Evolutionary conservation across 176 grass and related monocot genomes (phyloP).

Genomic region (Phyllostachys edulis): DNA sequence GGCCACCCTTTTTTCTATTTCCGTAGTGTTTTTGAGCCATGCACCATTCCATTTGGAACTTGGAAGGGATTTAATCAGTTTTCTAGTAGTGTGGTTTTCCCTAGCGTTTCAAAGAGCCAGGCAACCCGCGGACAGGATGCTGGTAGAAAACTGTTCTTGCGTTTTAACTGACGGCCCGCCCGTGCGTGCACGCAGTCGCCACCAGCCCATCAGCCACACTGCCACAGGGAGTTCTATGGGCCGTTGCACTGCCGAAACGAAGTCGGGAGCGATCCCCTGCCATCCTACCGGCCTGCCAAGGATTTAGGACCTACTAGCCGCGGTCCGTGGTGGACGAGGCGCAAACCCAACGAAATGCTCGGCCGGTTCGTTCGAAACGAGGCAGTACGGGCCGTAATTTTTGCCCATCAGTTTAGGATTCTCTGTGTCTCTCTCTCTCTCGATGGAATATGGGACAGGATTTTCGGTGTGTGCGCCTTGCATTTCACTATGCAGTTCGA

Average conservation of each 20-base stretch:
- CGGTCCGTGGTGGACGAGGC: not conserved
- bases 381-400: too few species aligned
- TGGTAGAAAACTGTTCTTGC: too few species aligned
- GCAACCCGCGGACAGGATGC: too few species aligned
- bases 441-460: too few species aligned
- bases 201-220: not conserved
- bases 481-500: not conserved
- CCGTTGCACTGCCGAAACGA: not conserved
- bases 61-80: not conserved
- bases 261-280: not conserved
- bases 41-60: not conserved
- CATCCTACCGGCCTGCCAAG: not conserved
- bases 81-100: not conserved
- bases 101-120: too few species aligned
- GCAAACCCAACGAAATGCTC: too few species aligned
- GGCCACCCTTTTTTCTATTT: not conserved
- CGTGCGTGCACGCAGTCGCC: not conserved
- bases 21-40: not conserved
- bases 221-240: not conserved
- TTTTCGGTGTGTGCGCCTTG: not conserved
- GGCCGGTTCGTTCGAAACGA: too few species aligned
- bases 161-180: not conserved
- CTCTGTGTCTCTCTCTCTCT: too few species aligned
- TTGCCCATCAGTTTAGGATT: too few species aligned
- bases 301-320: not conserved